phyloP scores from a whole-genome alignment of 371 early-diverging fungal genomes.

The Zancudomyces culisetae region DNA sequence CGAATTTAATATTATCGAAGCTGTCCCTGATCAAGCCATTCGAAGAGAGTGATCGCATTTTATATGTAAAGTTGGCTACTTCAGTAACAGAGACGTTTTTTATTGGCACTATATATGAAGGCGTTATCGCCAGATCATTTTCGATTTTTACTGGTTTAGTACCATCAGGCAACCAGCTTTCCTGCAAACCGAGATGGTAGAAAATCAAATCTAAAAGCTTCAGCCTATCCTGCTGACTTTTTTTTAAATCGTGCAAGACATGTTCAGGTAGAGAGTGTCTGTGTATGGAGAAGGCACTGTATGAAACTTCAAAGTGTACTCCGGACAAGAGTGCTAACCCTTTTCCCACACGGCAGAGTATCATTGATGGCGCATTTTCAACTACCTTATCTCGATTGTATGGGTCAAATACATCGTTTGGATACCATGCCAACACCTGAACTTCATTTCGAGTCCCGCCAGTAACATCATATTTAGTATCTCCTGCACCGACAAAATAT shows the following conservation, averaged over 20 bases:
- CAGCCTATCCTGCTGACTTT: neutral
- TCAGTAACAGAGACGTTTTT: neutral
- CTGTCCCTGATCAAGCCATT: neutral
- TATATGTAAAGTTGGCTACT: slow-evolving; percentile 1
- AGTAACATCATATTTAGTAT: neutral
- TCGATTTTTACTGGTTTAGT: neutral
- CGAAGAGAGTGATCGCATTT: neutral
- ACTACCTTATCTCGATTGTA: slow-evolving; percentile 3
- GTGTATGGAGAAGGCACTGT: neutral
- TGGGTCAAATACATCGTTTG: slow-evolving; percentile 21
- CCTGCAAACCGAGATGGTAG: neutral
- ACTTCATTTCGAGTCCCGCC: slow-evolving; percentile 5
- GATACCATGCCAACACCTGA: slow-evolving; percentile 39
- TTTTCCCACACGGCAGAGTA: slow-evolving; percentile 35
- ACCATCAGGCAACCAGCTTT: neutral
- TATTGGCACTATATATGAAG: slow-evolving; percentile 1
- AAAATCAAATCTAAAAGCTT: neutral
- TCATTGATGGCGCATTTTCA: slow-evolving; percentile 6
- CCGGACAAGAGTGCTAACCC: slow-evolving; percentile 48
- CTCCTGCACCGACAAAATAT: slow-evolving; percentile 37
- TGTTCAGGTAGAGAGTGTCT: neutral
- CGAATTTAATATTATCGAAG: neutral
- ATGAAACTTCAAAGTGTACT: slow-evolving; percentile 53
- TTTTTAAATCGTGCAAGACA: neutral
- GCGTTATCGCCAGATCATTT: neutral